phyloP scores from a whole-genome alignment of 164 flowering plant genomes.

The Macadamia integrifolia region DNA sequence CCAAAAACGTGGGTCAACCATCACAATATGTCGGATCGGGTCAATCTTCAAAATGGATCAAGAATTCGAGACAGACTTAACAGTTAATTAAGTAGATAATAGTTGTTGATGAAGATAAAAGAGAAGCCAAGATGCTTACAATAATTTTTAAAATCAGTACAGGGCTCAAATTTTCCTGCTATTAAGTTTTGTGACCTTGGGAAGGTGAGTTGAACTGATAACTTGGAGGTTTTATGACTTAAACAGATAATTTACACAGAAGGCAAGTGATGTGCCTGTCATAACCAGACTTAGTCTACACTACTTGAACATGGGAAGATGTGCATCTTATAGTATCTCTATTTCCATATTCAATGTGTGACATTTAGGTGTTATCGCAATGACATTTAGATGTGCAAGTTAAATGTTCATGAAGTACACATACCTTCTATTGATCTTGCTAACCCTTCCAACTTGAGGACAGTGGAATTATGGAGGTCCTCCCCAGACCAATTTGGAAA shows the following conservation, averaged over 20 bases:
- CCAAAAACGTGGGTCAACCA: no score
- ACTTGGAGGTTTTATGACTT: not conserved
- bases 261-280: not conserved
- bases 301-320: not conserved
- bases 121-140: not conserved
- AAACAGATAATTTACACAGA: not conserved
- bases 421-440: slow-evolving; percentile 78
- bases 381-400: no score
- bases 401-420: no score
- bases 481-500: slow-evolving; percentile 91
- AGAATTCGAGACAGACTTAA: no score
- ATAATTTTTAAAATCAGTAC: not conserved
- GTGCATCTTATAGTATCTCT: not conserved
- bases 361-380: no score
- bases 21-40: no score
- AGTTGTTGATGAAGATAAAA: not conserved
- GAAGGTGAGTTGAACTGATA: not conserved
- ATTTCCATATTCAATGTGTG: no score
- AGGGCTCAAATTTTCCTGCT: not conserved
- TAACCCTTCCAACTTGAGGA: slow-evolving; percentile 63
- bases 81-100: not conserved
- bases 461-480: slow-evolving; percentile 71
- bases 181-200: not conserved
- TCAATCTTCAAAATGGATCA: no score
- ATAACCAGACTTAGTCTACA: not conserved